phyloP scores from a whole-genome alignment of 2,329 filamentous ascomycete genomes.

The Neurospora sp. region DNA sequence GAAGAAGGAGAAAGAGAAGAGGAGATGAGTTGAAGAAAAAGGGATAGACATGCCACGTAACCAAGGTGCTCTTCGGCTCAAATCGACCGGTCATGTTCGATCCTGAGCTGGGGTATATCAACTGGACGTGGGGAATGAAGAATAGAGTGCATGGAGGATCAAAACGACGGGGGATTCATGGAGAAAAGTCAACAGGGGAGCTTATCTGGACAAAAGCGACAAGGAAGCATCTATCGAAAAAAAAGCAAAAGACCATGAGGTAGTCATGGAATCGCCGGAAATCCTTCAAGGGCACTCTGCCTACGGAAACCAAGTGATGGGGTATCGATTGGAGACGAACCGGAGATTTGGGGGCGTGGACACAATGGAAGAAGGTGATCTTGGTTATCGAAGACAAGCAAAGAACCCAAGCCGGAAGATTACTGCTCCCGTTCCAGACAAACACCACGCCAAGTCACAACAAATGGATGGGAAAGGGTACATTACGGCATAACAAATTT shows the following conservation, averaged over 20 bases:
- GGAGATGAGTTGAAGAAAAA: not conserved
- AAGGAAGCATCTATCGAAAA: not conserved
- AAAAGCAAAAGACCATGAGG: not conserved
- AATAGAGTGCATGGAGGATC: not conserved
- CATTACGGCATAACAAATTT: not conserved
- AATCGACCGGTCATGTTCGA: not conserved
- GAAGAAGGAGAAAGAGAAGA: conserved; percentile 10
- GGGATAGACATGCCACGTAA: not conserved
- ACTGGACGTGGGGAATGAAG: not conserved
- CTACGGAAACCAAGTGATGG: not conserved
- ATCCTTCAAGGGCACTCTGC: not conserved
- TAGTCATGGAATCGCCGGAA: not conserved
- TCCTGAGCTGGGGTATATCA: not conserved
- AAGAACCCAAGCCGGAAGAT: not conserved
- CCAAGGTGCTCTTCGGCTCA: not conserved
- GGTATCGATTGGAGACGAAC: not conserved
- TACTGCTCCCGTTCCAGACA: not conserved
- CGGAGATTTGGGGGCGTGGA: not conserved
- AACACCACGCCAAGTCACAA: not conserved
- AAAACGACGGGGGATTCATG: too few species aligned
- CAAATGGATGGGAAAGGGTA: not conserved
- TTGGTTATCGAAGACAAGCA: not conserved
- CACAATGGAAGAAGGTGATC: not conserved
- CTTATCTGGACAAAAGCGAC: not conserved
- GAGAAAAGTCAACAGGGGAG: not conserved